A percentile compares a stretch with the other conserved stretches of the same genome.
Conservation (phyloP, 108 stramenopile species). For the Nitzschia sp. region DNA sequence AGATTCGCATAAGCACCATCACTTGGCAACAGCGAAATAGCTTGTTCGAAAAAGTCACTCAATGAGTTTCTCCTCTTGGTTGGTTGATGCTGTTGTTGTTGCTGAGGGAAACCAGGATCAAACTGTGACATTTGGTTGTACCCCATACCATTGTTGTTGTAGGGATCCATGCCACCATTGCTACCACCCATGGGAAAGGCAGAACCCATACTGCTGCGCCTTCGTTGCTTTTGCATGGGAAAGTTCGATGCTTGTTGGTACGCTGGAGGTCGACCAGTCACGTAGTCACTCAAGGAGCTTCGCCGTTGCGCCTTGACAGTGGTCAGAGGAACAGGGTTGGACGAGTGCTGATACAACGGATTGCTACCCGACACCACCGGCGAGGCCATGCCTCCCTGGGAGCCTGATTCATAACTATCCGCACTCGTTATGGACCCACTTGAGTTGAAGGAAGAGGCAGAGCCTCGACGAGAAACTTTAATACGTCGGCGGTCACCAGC, state of each 20-base stretch:
- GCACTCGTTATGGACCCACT: background rate
- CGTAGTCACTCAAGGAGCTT: slow-evolving; percentile 19
- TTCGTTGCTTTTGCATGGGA: background rate
- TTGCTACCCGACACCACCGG: background rate
- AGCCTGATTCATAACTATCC: slow-evolving; percentile 3
- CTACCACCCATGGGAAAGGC: background rate
- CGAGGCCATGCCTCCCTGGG: background rate
- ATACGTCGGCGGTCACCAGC: slow-evolving; percentile 17
- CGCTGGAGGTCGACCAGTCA: background rate
- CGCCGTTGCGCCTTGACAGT: slow-evolving; percentile 19
- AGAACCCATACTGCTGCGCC: background rate
- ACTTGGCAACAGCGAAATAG: slow-evolving; percentile 2
- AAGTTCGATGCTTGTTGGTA: background rate
- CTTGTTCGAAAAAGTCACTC: slow-evolving; percentile 17
- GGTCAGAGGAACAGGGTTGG: background rate
- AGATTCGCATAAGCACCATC: slow-evolving; percentile 12
- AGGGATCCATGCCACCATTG: background rate
- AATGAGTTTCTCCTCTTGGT: slow-evolving; percentile 8
- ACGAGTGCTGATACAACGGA: slow-evolving; percentile 1
- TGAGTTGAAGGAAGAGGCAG: background rate
- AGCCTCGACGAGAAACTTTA: slow-evolving; percentile 8
- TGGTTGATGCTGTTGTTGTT: background rate
- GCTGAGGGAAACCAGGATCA: background rate
- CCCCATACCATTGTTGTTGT: background rate
- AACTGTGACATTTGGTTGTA: background rate